Percentiles rank a stretch among this genome's conserved stretches.
These are phyloP conservation scores for Pichia nakasei DNA, from an alignment of 805 yeast genomes.

Conservation along the genomic window DNA sequence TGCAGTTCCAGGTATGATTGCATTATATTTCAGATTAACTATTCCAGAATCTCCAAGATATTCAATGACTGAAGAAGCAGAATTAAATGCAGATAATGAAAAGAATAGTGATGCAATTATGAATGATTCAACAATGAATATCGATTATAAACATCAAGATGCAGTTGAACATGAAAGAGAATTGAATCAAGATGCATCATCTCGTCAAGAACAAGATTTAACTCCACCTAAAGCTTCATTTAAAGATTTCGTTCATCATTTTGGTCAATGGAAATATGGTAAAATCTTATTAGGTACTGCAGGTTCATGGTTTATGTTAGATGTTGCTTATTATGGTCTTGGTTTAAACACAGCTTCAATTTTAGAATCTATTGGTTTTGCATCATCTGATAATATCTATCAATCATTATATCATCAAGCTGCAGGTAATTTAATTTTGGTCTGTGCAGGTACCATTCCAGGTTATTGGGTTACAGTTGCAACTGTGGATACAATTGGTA, in stretches of 20 bases:
- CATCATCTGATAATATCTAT: slow-evolving; percentile 64
- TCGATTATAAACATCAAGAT: slow-evolving; percentile 29
- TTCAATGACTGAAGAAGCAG: slow-evolving; percentile 61
- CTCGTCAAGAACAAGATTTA: background rate
- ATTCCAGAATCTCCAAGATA: slow-evolving; percentile 94
- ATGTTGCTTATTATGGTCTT: slow-evolving; percentile 86
- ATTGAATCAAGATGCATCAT: slow-evolving; percentile 18
- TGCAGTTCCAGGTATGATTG: slow-evolving; percentile 77
- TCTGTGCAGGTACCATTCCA: slow-evolving; percentile 93
- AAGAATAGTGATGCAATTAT: background rate
- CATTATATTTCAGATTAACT: slow-evolving; percentile 85
- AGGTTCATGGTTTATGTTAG: slow-evolving; percentile 84
- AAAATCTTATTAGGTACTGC: slow-evolving; percentile 83
- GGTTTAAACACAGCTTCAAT: slow-evolving; percentile 76
- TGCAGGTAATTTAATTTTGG: slow-evolving; percentile 86
- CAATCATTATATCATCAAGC: slow-evolving; percentile 63
- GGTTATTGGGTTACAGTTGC: slow-evolving; percentile 88
- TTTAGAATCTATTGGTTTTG: slow-evolving; percentile 76
- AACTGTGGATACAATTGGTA: slow-evolving; percentile 71
- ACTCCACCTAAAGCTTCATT: slow-evolving; percentile 23
- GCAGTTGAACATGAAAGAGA: slow-evolving; percentile 27
- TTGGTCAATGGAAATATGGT: slow-evolving; percentile 79
- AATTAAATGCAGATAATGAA: slow-evolving; percentile 39
- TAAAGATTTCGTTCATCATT: slow-evolving; percentile 60
- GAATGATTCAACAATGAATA: slow-evolving; percentile 17